phyloP scores from a whole-genome alignment of 2,329 filamentous ascomycete species.

The Fusarium beomiforme region DNA sequence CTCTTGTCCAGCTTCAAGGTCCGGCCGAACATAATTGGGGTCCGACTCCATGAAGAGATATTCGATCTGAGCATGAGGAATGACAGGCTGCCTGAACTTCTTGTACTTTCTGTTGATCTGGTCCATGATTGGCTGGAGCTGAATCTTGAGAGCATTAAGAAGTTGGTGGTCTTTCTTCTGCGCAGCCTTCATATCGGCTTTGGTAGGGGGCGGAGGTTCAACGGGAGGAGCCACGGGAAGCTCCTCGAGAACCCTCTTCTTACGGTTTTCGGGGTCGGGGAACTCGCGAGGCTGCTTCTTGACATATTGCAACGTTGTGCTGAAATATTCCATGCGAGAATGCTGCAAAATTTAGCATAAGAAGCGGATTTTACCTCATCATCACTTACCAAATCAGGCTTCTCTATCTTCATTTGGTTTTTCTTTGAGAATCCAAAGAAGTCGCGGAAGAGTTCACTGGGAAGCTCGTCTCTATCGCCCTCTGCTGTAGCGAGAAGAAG shows the following conservation, averaged over 20 bases:
- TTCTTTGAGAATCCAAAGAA: conserved; percentile 87
- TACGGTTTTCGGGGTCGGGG: conserved; percentile 85
- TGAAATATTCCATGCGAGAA: conserved; percentile 83
- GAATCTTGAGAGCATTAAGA: conserved; percentile 87
- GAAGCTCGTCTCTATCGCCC: conserved; percentile 68
- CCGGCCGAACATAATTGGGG: conserved; percentile 72
- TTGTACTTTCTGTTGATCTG: conserved; percentile 92
- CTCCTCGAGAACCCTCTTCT: conserved; percentile 82
- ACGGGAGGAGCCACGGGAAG: conserved; percentile 80
- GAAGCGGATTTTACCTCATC: background rate
- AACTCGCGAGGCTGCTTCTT: conserved; percentile 85
- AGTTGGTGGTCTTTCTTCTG: conserved; percentile 84
- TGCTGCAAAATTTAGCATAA: conserved; percentile 47
- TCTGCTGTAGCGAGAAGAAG: conserved; percentile 89
- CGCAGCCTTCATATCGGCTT: conserved; percentile 82
- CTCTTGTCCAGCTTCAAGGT: conserved; percentile 62
- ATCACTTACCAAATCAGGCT: conserved; percentile 70
- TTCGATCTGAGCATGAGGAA: conserved; percentile 77
- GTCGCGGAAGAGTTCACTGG: conserved; percentile 73
- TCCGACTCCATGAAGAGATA: conserved; percentile 89
- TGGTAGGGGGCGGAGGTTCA: conserved; percentile 73
- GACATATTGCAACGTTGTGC: conserved; percentile 77
- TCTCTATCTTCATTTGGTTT: conserved; percentile 76
- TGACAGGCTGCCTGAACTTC: conserved; percentile 83
- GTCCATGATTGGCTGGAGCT: conserved; percentile 95